Base-by-base conservation (phyloP, 306 rosid genomes). In the Castanea sativa region DNA sequence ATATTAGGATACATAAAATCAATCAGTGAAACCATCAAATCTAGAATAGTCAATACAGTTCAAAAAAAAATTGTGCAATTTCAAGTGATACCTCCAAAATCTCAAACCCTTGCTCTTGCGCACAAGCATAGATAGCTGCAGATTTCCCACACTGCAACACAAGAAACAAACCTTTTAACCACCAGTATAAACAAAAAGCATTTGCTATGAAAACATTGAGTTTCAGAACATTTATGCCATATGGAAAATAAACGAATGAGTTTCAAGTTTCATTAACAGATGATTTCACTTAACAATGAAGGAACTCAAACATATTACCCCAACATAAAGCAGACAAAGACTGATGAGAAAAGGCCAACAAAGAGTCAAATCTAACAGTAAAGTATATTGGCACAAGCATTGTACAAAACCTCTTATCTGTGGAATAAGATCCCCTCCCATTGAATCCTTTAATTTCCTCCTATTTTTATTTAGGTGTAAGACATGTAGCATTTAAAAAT, bases 71-170 rank as follows among this genome's bases (percentile, higher is more conserved):
- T n/a, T 18, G 78, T 56, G 23, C 38, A 53, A 30, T 78, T 41
- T 58, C 5, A 52, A 67, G 71, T 11, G 29, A 75, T 95, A 95
- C 99, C 99, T 95, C 99, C 77, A 84, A 74, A 88, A 95, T 86
- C 43, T 85, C 84, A 85, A 87, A 91, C 11, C 99, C 98, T 86
- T 85, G 97, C 83, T 92, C 99, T 76, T 74, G 83, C 15, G 97
- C 98, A 85, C 99, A 92, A 51, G 97, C 99, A 92, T 95, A 90
- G 65, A 95, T 83, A 76, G 98, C 98, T 23, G 99, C 98, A 78
- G 99, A 90, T 76, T 95, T 95, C 84, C 97, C 99, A 85, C 99
- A 85, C 99, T 95, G 89, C 90, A 90, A 80, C 45, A 83, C 73
- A 19, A 73, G 21, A 79, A 64, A 56, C 51, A 82, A 19, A 76